Conservation (phyloP, 495 filamentous ascomycete species). For the Penicillium roqueforti region DNA sequence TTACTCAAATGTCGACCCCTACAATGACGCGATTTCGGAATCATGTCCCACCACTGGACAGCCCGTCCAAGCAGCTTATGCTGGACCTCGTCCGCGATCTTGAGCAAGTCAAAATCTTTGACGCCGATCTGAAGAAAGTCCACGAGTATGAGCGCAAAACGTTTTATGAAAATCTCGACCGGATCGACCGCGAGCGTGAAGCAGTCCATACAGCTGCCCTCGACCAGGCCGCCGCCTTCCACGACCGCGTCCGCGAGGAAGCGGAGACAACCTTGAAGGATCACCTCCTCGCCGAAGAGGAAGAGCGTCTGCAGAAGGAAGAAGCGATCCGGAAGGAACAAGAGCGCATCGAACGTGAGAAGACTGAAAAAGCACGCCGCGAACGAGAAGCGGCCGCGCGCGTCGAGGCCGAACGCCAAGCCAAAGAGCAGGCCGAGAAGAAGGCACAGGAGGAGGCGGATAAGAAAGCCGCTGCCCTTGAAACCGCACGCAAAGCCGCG, state of each 20-base stretch:
- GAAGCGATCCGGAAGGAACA: conserved; percentile 34
- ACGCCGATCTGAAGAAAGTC: conserved; percentile 39
- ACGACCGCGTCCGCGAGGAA: conserved; percentile 58
- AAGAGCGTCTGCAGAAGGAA: conserved; percentile 31
- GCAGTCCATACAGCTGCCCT: conserved; percentile 56
- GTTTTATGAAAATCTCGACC: conserved; percentile 46
- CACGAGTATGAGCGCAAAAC: conserved; percentile 42
- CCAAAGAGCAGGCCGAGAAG: conserved; percentile 39
- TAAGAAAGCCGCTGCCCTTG: conserved; percentile 27
- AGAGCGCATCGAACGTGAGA: conserved; percentile 38
- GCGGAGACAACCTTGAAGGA: conserved; percentile 45
- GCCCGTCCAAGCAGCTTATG: conserved; percentile 49
- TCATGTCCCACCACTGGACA: conserved; percentile 28
- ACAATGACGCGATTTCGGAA: background rate
- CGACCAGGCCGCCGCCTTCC: conserved; percentile 55
- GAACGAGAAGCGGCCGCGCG: conserved; percentile 40
- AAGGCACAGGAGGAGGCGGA: conserved; percentile 37
- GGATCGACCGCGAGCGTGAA: conserved; percentile 39
- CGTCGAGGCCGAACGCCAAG: conserved; percentile 39
- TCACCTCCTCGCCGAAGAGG: conserved; percentile 36
- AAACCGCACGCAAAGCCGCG: conserved; percentile 39
- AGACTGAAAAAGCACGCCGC: conserved; percentile 31
- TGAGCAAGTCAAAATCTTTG: conserved; percentile 36
- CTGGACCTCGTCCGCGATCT: conserved; percentile 42
- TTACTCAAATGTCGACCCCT: background rate